Evolutionary conservation across 495 filamentous ascomycete species (phyloP).

Genomic region (Penicillium silybi): DNA sequence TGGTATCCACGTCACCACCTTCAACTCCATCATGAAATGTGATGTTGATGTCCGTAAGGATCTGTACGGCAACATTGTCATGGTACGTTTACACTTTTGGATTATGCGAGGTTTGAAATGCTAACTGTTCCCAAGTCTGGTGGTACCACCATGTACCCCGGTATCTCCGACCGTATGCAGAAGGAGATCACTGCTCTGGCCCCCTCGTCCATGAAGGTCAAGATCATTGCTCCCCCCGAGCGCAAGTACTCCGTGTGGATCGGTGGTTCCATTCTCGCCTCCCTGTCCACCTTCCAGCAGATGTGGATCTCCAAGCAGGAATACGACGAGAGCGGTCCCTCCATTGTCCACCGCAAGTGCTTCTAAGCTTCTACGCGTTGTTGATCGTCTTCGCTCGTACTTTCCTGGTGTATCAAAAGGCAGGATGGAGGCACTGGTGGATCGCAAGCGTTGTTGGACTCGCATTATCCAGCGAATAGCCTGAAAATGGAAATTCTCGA

Average conservation of each 20-base stretch:
- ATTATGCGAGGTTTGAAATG: neutral
- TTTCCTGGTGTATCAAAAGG: constrained; percentile 51
- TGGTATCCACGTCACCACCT: constrained; percentile 99
- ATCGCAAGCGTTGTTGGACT: constrained; percentile 45
- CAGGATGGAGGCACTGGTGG: constrained; percentile 41
- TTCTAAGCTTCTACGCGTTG: constrained; percentile 68
- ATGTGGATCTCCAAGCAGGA: constrained; percentile 99
- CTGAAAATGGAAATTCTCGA: constrained; percentile 45
- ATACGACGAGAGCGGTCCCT: constrained; percentile 99
- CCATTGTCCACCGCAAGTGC: constrained; percentile 99
- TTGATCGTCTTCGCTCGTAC: constrained; percentile 43
- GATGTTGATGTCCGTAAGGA: constrained; percentile 99
- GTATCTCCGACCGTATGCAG: constrained; percentile 99
- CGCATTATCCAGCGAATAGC: constrained; percentile 45
- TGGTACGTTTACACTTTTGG: constrained; percentile 60
- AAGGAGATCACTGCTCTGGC: constrained; percentile 99
- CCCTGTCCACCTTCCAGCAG: constrained; percentile 99
- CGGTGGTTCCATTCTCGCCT: constrained; percentile 99
- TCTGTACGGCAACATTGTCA: constrained; percentile 99
- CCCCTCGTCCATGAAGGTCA: constrained; percentile 88
- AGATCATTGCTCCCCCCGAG: constrained; percentile 74
- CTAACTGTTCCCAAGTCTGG: constrained; percentile 63
- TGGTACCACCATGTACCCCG: constrained; percentile 99
- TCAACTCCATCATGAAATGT: constrained; percentile 99
- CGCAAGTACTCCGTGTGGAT: constrained; percentile 97